Evolutionary conservation across 2,329 filamentous ascomycete species (phyloP).

Genomic region (Fusarium sp.): DNA sequence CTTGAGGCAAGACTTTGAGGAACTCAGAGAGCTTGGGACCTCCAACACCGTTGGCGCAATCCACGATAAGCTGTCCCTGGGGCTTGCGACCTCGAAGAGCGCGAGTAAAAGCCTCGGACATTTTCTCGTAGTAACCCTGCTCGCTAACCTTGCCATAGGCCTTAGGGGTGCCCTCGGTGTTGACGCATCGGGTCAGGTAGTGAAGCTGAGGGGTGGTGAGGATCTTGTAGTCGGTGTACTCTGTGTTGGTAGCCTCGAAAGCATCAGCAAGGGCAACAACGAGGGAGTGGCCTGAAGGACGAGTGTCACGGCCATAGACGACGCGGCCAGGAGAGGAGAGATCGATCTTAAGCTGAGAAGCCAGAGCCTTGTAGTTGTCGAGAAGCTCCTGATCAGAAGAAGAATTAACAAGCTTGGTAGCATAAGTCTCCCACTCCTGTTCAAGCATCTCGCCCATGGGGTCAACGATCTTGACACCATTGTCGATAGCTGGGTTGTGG

Average conservation of each 20-base stretch:
- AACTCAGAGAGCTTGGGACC: constrained; percentile 89
- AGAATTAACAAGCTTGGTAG: constrained; percentile 89
- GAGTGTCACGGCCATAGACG: constrained; percentile 90
- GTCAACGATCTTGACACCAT: constrained; percentile 95
- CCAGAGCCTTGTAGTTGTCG: constrained; percentile 79
- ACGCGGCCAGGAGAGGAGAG: constrained; percentile 77
- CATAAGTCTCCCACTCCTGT: constrained; percentile 91
- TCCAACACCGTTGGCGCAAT: constrained; percentile 97
- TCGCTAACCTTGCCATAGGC: constrained; percentile 91
- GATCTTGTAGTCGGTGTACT: constrained; percentile 86
- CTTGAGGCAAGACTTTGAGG: constrained; percentile 80
- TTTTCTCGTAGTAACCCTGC: constrained; percentile 93
- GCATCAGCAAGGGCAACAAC: constrained; percentile 82
- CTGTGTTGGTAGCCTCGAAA: constrained; percentile 77
- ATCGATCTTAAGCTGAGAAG: constrained; percentile 80
- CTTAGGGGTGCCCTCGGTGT: constrained; percentile 87
- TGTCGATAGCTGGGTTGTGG: constrained; percentile 89
- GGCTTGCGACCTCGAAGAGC: constrained; percentile 82
- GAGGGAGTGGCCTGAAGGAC: constrained; percentile 87
- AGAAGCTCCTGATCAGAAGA: constrained; percentile 77
- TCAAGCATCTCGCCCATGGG: constrained; percentile 98
- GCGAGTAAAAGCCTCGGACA: constrained; percentile 82
- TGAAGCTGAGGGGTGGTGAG: constrained; percentile 98
- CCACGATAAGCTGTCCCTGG: constrained; percentile 79
- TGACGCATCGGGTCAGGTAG: constrained; percentile 93